These are phyloP conservation scores for Pestalotiopsis sp. DNA, from an alignment of 2,329 filamentous ascomycete species.

Conservation along the genomic window DNA sequence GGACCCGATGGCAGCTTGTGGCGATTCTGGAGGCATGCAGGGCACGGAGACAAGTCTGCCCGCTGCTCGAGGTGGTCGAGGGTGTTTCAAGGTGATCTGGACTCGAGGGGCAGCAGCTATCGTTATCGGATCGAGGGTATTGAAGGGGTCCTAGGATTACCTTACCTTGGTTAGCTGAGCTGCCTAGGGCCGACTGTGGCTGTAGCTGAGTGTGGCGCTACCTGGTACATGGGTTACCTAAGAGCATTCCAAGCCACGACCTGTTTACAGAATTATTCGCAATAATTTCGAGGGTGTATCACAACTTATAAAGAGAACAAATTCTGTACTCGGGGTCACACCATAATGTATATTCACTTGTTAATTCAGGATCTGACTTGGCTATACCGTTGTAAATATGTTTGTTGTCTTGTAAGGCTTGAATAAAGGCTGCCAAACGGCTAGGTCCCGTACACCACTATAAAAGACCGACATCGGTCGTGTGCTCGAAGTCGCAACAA, in stretches of 20 bases:
- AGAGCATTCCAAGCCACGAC: conserved; percentile 1
- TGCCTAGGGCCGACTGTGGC: background rate
- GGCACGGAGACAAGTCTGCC: conserved; percentile 14
- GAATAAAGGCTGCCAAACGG: too few species aligned
- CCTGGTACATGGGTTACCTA: background rate
- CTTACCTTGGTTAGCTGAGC: background rate
- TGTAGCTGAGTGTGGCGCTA: conserved; percentile 1
- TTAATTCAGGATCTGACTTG: too few species aligned
- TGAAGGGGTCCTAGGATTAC: conserved; percentile 6
- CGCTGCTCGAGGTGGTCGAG: conserved; percentile 15
- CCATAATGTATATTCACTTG: too few species aligned
- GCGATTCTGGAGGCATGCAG: conserved; percentile 19
- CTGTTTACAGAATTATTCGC: too few species aligned
- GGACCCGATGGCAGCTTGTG: background rate
- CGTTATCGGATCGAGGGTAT: conserved; percentile 9
- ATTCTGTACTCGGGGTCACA: too few species aligned
- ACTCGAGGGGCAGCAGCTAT: background rate
- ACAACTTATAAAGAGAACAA: too few species aligned
- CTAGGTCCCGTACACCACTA: too few species aligned
- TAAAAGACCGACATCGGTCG: too few species aligned
- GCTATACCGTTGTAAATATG: too few species aligned
- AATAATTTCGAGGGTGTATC: too few species aligned
- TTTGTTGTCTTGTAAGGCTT: too few species aligned
- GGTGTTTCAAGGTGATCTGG: conserved; percentile 16
- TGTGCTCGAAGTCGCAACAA: too few species aligned